phyloP scores from a whole-genome alignment of 1,284 basidiomycete genomes.

The Rhodotorula sp. region DNA sequence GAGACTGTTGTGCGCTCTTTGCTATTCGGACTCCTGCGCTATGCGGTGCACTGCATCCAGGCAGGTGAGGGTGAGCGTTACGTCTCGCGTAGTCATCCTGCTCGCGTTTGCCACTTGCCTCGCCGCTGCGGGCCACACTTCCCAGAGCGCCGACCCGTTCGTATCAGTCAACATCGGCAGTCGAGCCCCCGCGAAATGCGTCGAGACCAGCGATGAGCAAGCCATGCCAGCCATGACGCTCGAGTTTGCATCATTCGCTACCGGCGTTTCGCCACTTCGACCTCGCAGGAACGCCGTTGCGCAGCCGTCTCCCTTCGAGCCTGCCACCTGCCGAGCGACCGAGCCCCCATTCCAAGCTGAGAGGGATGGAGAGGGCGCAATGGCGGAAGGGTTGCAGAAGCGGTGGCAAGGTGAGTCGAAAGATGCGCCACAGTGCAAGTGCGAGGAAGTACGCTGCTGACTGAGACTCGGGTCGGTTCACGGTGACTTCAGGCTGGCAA shows the following conservation, averaged over 20 bases:
- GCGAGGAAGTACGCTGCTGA: background rate
- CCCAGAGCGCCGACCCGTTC: background rate
- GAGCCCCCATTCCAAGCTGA: no score
- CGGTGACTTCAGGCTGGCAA: constrained; percentile 16
- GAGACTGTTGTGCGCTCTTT: no score
- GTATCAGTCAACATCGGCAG: background rate
- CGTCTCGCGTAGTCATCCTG: background rate
- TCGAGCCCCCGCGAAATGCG: background rate
- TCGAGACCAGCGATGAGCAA: background rate
- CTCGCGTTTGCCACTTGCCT: background rate
- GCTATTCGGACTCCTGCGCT: no score
- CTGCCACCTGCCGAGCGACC: background rate
- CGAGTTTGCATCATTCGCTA: no score
- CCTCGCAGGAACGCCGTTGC: no score
- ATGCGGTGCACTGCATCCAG: no score
- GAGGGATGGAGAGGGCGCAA: no score
- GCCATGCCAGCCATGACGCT: no score
- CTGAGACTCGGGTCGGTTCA: no score
- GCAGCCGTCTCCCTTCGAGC: background rate
- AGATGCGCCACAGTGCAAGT: background rate
- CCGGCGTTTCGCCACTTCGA: no score
- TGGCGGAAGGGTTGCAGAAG: background rate
- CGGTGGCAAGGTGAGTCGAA: constrained; percentile 28
- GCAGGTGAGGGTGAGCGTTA: background rate
- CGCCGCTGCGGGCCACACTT: background rate